Conservation (phyloP, 805 yeast species). For the Tetrapisispora taiwanensis region DNA sequence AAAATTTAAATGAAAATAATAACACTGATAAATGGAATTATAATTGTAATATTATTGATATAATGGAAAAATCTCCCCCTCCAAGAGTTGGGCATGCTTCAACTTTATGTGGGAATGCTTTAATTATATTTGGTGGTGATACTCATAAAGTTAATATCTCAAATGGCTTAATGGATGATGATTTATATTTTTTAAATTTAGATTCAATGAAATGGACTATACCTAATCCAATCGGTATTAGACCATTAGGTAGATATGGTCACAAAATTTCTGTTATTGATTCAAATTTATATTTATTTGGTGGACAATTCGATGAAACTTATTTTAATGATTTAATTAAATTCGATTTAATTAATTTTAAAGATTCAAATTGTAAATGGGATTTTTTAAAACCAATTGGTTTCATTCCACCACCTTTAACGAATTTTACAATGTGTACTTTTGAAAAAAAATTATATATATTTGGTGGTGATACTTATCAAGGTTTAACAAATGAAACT, state of each 20-base stretch:
- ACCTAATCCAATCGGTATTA: slow-evolving; percentile 60
- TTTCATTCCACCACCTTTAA: slow-evolving; percentile 56
- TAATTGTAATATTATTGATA: slow-evolving; percentile 47
- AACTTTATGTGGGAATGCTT: slow-evolving; percentile 87
- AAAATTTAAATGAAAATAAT: slow-evolving; percentile 27
- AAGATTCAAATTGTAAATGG: slow-evolving; percentile 80
- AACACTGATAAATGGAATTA: slow-evolving; percentile 3
- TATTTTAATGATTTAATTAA: slow-evolving; percentile 74
- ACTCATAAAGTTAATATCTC: slow-evolving; percentile 64
- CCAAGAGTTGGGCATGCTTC: slow-evolving; percentile 96
- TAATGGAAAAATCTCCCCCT: slow-evolving; percentile 74
- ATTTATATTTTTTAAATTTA: slow-evolving; percentile 75
- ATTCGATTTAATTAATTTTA: slow-evolving; percentile 78
- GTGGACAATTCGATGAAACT: slow-evolving; percentile 86
- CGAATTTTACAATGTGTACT: slow-evolving; percentile 84
- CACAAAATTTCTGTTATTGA: slow-evolving; percentile 77
- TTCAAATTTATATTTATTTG: slow-evolving; percentile 70
- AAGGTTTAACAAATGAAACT: slow-evolving; percentile 59
- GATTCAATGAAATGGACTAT: slow-evolving; percentile 69
- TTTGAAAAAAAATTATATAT: slow-evolving; percentile 70
- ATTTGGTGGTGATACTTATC: slow-evolving; percentile 86
- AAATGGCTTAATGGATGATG: slow-evolving; percentile 76
- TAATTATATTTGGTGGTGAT: slow-evolving; percentile 93
- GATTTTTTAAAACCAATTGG: slow-evolving; percentile 49
- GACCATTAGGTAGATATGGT: slow-evolving; percentile 91